Evolutionary conservation across 176 grass and related monocot species (phyloP).

Genomic region (Secale cereale): DNA sequence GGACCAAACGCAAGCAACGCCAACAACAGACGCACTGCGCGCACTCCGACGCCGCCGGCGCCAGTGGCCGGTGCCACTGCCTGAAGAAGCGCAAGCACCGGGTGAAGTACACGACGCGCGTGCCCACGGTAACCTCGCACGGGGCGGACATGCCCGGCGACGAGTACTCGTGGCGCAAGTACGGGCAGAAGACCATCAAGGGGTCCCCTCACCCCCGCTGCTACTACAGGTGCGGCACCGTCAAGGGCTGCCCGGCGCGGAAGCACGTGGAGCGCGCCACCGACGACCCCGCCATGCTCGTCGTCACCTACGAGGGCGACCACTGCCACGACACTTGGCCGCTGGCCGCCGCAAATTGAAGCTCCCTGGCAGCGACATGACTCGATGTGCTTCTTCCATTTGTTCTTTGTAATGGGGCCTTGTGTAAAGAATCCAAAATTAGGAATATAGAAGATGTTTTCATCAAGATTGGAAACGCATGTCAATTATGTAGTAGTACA

Average conservation of each 20-base stretch:
- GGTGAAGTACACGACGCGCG: slow-evolving; percentile 41
- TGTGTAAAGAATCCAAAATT: slow-evolving; percentile 24
- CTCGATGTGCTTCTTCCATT: neutral
- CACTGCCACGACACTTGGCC: slow-evolving; percentile 46
- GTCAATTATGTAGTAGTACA: too few relatives aligned
- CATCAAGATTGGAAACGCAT: too few relatives aligned
- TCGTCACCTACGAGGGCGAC: slow-evolving; percentile 84
- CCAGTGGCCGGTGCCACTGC: slow-evolving; percentile 62
- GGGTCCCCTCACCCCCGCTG: slow-evolving; percentile 75
- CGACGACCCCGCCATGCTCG: slow-evolving; percentile 63
- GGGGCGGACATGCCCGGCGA: slow-evolving; percentile 60
- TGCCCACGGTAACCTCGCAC: slow-evolving; percentile 33
- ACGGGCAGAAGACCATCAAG: slow-evolving; percentile 97
- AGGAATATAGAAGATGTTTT: neutral
- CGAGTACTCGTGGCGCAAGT: slow-evolving; percentile 85
- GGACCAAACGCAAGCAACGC: slow-evolving; percentile 47
- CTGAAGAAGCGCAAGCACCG: slow-evolving; percentile 52
- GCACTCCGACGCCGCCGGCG: slow-evolving; percentile 8
- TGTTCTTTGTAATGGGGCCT: neutral
- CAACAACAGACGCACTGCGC: neutral
- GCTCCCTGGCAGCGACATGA: neutral
- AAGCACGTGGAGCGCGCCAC: slow-evolving; percentile 90
- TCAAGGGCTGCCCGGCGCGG: slow-evolving; percentile 66
- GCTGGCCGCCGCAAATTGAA: neutral
- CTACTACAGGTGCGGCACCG: slow-evolving; percentile 81